These are phyloP conservation scores for Blastobotrys terrestris DNA, from an alignment of 805 yeast genomes.

Conservation along the genomic window DNA sequence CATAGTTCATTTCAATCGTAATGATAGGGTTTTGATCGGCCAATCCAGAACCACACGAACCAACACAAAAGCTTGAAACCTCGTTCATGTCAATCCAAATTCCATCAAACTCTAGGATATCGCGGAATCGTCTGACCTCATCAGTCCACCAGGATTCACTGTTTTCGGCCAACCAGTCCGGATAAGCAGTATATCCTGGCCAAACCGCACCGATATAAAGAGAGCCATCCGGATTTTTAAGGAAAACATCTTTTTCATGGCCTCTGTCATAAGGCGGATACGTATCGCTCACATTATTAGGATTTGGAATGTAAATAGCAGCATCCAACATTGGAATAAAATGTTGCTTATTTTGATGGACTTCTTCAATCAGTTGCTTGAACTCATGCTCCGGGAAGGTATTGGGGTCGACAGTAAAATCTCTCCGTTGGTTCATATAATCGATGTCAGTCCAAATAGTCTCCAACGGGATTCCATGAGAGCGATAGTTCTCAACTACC, in stretches of 20 bases:
- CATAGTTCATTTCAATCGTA: constrained; percentile 1
- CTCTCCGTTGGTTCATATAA: constrained; percentile 76
- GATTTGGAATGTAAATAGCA: constrained; percentile 48
- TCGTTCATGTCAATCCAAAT: constrained; percentile 98
- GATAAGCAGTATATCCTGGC: constrained; percentile 95
- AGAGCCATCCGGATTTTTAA: constrained; percentile 45
- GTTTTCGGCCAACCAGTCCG: constrained; percentile 67
- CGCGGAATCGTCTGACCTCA: constrained; percentile 38
- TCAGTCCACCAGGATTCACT: constrained; percentile 39
- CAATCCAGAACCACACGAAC: not conserved
- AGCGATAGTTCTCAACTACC: constrained; percentile 62
- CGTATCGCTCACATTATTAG: constrained; percentile 45
- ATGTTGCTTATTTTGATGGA: constrained; percentile 70
- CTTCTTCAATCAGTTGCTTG: constrained; percentile 49
- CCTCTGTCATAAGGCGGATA: constrained; percentile 58
- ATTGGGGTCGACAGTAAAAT: constrained; percentile 80
- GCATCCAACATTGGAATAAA: constrained; percentile 73
- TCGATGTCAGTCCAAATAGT: constrained; percentile 91
- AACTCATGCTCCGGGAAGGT: constrained; percentile 73
- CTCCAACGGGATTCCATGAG: constrained; percentile 71
- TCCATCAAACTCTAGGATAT: constrained; percentile 55
- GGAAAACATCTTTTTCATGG: constrained; percentile 36
- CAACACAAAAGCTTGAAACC: constrained; percentile 40
- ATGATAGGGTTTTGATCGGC: not conserved
- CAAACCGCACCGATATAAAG: constrained; percentile 77